phyloP scores from a whole-genome alignment of 768 basidiomycete species.

The Panaeolus cyanescens region DNA sequence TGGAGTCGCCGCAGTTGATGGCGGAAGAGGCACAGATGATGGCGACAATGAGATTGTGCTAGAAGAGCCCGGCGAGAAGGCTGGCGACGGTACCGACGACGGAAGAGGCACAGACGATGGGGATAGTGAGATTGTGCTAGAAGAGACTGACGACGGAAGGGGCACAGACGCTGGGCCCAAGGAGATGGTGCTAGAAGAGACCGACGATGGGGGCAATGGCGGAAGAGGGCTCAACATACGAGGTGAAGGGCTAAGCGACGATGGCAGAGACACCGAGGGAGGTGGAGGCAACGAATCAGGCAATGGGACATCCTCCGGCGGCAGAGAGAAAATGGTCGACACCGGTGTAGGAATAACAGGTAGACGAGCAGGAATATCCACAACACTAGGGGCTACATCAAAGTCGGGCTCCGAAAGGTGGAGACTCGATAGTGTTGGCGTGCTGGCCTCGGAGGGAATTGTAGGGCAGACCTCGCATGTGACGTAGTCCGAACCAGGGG shows the following conservation, averaged over 20 bases:
- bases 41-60: background rate
- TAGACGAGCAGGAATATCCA: conserved; percentile 26
- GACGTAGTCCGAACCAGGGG: conserved; percentile 42
- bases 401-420: conserved; percentile 30
- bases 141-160: background rate
- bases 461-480: conserved; percentile 45
- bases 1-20: conserved; percentile 15
- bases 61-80: conserved; percentile 23
- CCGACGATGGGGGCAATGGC: conserved; percentile 7
- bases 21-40: background rate
- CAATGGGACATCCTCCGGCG: conserved; percentile 41
- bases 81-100: conserved; percentile 13
- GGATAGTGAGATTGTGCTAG: background rate
- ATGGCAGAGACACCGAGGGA: background rate
- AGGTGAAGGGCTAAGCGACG: conserved; percentile 1
- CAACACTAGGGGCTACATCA: conserved; percentile 25
- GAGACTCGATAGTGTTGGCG: conserved; percentile 33
- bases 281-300: conserved; percentile 36
- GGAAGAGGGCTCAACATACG: conserved; percentile 3
- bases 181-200: background rate
- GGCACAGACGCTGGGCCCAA: background rate
- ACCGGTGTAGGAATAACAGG: conserved; percentile 33
- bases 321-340: conserved; percentile 25
- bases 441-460: conserved; percentile 44
- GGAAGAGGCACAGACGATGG: background rate